Base-by-base conservation (phyloP, 2,329 filamentous ascomycete species). In the Penicillium sp. region DNA sequence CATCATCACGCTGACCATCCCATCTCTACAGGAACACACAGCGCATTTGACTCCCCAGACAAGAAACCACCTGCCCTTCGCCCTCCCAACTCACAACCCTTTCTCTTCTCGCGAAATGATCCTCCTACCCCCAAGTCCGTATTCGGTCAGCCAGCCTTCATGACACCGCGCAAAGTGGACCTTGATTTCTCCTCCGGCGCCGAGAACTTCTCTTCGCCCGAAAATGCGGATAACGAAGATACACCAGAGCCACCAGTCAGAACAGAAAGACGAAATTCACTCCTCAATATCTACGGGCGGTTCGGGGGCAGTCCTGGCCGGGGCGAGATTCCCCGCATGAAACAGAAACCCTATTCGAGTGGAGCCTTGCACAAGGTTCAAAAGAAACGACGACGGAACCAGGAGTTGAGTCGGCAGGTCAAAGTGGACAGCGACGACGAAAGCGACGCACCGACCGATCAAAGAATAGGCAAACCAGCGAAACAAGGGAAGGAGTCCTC, bases 241-340 rank as follows among this genome's bases (percentile, higher is more conserved):
- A 81, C 79, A 0, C 79, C 79, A 2, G 78, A 80, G 46, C 72
- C 68, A 33, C 63, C 68, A 6, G 59, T 64, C 6, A 74, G 70
- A 54, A 55, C 69, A 2, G 68, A 68, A 26, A 74, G 75, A 57
- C 68, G 74, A 24, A 78, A 74, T 57, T 77, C 73, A 16, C 60
- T 76, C 9, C 77, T 74, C 54, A 72, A 72, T 47, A 69, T 79
- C 52, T 79, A 76, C 48, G 75, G 74, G 26, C 74, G 72, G 46
- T 79, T 77, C 52, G 74, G 73, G n/a, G 73, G 76, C 1, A 79
- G 76, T 50, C 76, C 89, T 0, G 89, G 89, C 1, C 82, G 84
- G 62, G 89, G 88, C 45, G 87, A 90, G 64, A 84, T 90, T 50
- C 75, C 80, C 2, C 79, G 83, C 37, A 74, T 79, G 56, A 74